Evolutionary conservation across 495 filamentous ascomycete genomes (phyloP), one percentile per base, ranked within the genome.

Genomic region (Penicillium coffeae): DNA sequence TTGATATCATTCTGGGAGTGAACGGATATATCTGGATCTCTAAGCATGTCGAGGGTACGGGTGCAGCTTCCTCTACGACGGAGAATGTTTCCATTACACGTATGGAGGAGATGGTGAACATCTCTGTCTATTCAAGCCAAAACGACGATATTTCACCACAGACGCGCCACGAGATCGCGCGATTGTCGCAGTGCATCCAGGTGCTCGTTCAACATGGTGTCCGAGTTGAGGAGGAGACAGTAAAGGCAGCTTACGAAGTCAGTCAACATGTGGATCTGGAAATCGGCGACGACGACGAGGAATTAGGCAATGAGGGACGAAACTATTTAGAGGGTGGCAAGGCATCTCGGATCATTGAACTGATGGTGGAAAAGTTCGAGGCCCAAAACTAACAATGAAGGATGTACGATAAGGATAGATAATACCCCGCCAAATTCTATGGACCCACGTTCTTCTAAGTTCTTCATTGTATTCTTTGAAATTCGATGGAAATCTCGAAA

Each of bases 21-120:
- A 98, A 98, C 60, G 93, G 93, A 4, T 96, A 89, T 58, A 88
- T 97, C 45, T 96, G 88, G 86, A 90, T 98, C 54, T 81, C 84
- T 56, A 90, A 88, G 72, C 86, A 90, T 55, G 69, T 64, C 5
- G 70, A 72, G n/a, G 64, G 81, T 1, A 76, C 83, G 35, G 71
- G 71, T 4, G 75, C 73, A 10, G 69, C 69, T 4, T 50, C 81
- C 59, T 67, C 68, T 0, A 64, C 60, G 22, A 72, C 64, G 13
- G 72, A 76, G 47, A 75, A 69, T 21, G 75, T 83, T 8, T 75
- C 76, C 2, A 88, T 95, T 52, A 94, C 86, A 20, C 79, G 87
- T 42, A 71, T 96, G 58, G 92, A 96, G 64, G 93, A 96, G 70
- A 81, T 75, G 54, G 80, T 83, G 1, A 81, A 76, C 1, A 78